phyloP scores from a whole-genome alignment of 805 yeast species.

The Suhomyces sp. region DNA sequence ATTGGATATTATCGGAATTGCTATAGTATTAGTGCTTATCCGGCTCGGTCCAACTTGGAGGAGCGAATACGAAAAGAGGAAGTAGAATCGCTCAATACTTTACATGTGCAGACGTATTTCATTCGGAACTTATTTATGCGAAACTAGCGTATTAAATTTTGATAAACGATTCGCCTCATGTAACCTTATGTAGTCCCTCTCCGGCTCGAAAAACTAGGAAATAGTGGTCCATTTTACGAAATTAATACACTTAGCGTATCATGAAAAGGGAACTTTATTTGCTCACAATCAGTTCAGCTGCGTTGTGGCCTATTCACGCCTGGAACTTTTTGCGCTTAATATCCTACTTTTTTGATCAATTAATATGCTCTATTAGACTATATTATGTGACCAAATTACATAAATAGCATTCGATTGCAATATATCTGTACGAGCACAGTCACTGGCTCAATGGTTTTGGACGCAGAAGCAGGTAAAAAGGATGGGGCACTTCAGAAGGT shows the following conservation, averaged over 20 bases:
- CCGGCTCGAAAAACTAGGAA: not conserved
- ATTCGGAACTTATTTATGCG: not conserved
- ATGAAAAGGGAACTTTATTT: not conserved
- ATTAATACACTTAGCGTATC: not conserved
- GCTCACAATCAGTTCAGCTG: not conserved
- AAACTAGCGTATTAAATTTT: not conserved
- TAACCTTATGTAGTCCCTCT: not conserved
- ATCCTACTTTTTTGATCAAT: not conserved
- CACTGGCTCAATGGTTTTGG: not conserved
- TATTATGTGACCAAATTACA: not conserved
- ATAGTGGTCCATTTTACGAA: not conserved
- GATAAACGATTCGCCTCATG: not conserved
- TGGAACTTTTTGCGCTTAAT: not conserved
- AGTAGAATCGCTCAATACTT: not conserved
- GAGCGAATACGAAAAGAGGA: constrained; percentile 6
- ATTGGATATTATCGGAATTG: constrained; percentile 17
- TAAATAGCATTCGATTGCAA: not conserved
- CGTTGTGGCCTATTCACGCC: not conserved
- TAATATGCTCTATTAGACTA: not conserved
- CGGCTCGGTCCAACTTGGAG: constrained; percentile 26
- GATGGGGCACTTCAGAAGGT: not conserved
- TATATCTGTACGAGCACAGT: not conserved
- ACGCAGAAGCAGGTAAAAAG: not conserved
- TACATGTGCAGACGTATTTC: not conserved
- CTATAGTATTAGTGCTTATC: constrained; percentile 16